Conservation (phyloP, 2,329 filamentous ascomycete species). For the Allantophomopsis cytisporea region DNA sequence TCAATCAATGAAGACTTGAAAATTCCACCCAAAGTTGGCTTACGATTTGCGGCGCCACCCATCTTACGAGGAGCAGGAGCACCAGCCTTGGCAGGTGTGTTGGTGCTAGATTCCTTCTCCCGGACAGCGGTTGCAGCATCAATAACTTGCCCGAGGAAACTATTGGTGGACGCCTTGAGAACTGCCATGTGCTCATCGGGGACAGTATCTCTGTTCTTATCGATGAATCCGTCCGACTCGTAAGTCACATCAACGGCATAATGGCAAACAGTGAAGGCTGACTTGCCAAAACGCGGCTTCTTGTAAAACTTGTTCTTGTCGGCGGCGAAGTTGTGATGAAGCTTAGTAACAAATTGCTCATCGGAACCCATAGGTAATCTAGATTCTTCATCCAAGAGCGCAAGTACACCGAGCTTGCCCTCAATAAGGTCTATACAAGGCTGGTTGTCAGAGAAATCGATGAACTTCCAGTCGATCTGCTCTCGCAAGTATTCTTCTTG, state of each 20-base stretch:
- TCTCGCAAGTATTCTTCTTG: constrained; percentile 96
- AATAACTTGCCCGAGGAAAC: constrained; percentile 73
- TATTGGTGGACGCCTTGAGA: constrained; percentile 69
- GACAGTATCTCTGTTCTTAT: constrained; percentile 98
- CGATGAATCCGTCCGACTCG: constrained; percentile 97
- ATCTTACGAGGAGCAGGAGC: constrained; percentile 77
- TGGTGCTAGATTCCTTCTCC: constrained; percentile 66
- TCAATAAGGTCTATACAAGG: constrained; percentile 98
- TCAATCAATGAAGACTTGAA: constrained; percentile 98
- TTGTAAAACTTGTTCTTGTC: constrained; percentile 97
- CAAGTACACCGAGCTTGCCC: constrained; percentile 86
- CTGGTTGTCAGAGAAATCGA: constrained; percentile 98
- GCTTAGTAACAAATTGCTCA: constrained; percentile 90
- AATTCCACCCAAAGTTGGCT: constrained; percentile 93
- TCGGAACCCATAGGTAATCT: constrained; percentile 94
- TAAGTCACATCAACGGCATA: constrained; percentile 98
- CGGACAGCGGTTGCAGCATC: constrained; percentile 76
- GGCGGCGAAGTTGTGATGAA: constrained; percentile 82
- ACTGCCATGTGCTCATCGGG: constrained; percentile 97
- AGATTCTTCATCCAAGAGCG: constrained; percentile 90
- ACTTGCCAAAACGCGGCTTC: constrained; percentile 96
- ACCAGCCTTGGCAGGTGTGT: constrained; percentile 51
- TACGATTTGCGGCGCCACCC: constrained; percentile 84
- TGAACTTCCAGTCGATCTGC: constrained; percentile 98
- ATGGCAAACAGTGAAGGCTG: constrained; percentile 93